A percentile compares a stretch with the other conserved stretches of the same genome.
These are phyloP conservation scores for Serendipita indica DNA, from an alignment of 768 basidiomycete genomes.

Conservation along the genomic window DNA sequence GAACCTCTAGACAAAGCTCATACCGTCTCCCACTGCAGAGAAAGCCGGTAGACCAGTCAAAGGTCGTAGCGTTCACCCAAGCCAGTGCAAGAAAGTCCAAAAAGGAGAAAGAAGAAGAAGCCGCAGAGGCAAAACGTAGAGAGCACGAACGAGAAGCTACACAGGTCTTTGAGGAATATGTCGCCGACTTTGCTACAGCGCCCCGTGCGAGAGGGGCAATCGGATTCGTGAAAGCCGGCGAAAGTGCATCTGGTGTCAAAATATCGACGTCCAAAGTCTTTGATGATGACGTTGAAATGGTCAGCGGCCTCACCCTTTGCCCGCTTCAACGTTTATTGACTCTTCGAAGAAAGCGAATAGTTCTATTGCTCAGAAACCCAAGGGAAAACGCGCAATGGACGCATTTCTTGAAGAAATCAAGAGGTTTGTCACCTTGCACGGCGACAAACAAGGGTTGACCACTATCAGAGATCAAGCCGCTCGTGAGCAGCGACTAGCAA, in stretches of 20 bases:
- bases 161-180: slow-evolving; percentile 34
- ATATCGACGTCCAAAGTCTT: neutral
- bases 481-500: slow-evolving; percentile 70
- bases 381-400: slow-evolving; percentile 95
- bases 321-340: no score
- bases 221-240: slow-evolving; percentile 1
- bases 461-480: slow-evolving; percentile 74
- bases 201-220: slow-evolving; percentile 16
- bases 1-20: neutral
- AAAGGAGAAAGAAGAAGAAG: slow-evolving; percentile 83
- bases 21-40: neutral
- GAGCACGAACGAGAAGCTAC: slow-evolving; percentile 19
- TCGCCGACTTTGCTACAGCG: slow-evolving; percentile 19
- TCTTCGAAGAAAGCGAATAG: neutral
- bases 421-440: slow-evolving; percentile 33
- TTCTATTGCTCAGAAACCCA: slow-evolving; percentile 44
- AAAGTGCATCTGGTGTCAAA: neutral
- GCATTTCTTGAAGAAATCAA: slow-evolving; percentile 94
- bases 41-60: slow-evolving; percentile 7
- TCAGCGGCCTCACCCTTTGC: no score
- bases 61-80: slow-evolving; percentile 7
- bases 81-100: slow-evolving; percentile 68
- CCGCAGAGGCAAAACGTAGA: slow-evolving; percentile 74
- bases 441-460: slow-evolving; percentile 8
- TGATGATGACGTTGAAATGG: neutral